Evolutionary conservation across 2,329 filamentous ascomycete genomes (phyloP).

Genomic region (Rachicladosporium sp.): DNA sequence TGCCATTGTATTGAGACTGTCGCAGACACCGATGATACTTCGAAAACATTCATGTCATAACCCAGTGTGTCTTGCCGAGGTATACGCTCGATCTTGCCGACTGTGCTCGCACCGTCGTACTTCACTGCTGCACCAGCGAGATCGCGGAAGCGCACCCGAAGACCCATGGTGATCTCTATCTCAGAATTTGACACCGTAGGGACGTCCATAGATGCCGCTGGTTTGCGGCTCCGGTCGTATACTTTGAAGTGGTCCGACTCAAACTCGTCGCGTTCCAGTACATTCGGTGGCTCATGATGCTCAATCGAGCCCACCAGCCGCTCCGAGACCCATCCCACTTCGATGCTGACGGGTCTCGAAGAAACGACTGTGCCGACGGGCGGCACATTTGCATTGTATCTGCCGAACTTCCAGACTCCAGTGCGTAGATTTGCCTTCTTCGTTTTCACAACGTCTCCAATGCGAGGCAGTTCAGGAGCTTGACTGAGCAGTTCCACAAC

Average conservation of each 20-base stretch:
- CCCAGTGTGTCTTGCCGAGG: constrained; percentile 37
- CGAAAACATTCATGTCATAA: constrained; percentile 47
- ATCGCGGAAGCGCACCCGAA: constrained; percentile 43
- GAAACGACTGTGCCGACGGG: constrained; percentile 42
- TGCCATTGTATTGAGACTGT: constrained; percentile 47
- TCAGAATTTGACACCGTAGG: constrained; percentile 22
- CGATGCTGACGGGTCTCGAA: constrained; percentile 32
- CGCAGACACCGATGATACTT: constrained; percentile 37
- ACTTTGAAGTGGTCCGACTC: constrained; percentile 30
- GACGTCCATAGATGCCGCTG: constrained; percentile 1
- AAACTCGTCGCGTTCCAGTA: constrained; percentile 26
- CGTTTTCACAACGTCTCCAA: constrained; percentile 38
- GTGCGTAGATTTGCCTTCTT: constrained; percentile 40
- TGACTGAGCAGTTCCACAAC: constrained; percentile 22
- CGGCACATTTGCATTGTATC: constrained; percentile 37
- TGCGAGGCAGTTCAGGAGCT: constrained; percentile 3
- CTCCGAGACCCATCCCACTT: constrained; percentile 42
- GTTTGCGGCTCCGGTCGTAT: constrained; percentile 26
- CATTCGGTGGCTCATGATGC: constrained; percentile 14
- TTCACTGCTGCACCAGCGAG: constrained; percentile 38
- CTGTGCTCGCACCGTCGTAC: constrained; percentile 31
- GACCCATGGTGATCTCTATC: constrained; percentile 18
- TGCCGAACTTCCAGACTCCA: constrained; percentile 41
- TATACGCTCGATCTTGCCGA: constrained; percentile 33
- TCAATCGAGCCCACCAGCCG: constrained; percentile 14